A percentile compares a stretch with the other conserved stretches of the same genome.
These are phyloP conservation scores for Linum lewisii DNA, from an alignment of 345 rosid genomes.

Conservation along the genomic window DNA sequence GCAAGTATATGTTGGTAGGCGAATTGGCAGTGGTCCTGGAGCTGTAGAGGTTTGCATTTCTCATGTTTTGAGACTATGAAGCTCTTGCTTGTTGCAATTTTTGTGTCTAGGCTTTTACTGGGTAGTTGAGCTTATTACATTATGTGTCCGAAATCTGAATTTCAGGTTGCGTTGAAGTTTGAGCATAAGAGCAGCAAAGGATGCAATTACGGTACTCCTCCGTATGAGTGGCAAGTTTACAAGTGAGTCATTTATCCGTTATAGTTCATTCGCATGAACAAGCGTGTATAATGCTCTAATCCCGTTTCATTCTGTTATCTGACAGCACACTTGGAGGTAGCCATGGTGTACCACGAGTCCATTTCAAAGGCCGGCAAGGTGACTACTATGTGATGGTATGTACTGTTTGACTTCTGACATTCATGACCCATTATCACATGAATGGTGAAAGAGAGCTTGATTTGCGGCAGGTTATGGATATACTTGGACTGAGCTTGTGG, in stretches of 20 bases:
- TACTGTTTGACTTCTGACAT: not conserved
- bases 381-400: slow-evolving; percentile 84
- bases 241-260: slow-evolving; percentile 38
- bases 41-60: slow-evolving; percentile 51
- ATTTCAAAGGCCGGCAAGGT: slow-evolving; percentile 73
- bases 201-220: slow-evolving; percentile 85
- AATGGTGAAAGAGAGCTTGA: not conserved
- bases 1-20: slow-evolving; percentile 86
- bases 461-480: slow-evolving; percentile 73
- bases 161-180: slow-evolving; percentile 90
- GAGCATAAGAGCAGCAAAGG: slow-evolving; percentile 97
- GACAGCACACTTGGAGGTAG: slow-evolving; percentile 71
- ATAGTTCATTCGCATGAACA: not conserved
- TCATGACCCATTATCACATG: not conserved
- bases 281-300: not conserved
- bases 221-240: slow-evolving; percentile 99
- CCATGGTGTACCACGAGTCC: slow-evolving; percentile 82
- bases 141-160: slow-evolving; percentile 5
- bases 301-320: not conserved
- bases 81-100: not conserved
- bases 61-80: not conserved
- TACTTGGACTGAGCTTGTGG: slow-evolving; percentile 84
- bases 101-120: not conserved
- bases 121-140: slow-evolving; percentile 1
- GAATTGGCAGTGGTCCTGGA: slow-evolving; percentile 54